phyloP scores from a whole-genome alignment of 2,329 filamentous ascomycete genomes.

The Dichotomopilus funicola region DNA sequence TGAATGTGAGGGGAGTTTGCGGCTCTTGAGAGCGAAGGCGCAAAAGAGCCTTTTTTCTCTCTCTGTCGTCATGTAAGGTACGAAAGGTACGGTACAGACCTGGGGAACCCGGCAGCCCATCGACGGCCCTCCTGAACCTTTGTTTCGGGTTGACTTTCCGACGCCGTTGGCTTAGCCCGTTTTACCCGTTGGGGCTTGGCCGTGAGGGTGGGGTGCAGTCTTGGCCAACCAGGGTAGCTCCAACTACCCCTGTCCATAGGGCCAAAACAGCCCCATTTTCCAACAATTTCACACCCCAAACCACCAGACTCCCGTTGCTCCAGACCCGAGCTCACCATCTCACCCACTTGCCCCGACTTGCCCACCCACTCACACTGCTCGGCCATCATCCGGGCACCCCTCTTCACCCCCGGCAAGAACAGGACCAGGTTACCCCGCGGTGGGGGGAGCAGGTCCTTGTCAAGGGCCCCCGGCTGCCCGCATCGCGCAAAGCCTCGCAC shows the following conservation, averaged over 20 bases:
- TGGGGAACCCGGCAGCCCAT: too few relatives aligned
- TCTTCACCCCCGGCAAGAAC: not conserved
- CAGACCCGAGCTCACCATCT: not conserved
- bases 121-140: conserved; percentile 7
- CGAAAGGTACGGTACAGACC: not conserved
- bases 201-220: not conserved
- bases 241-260: too few relatives aligned
- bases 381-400: not conserved
- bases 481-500: conserved; percentile 8
- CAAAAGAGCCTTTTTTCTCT: conserved; percentile 2
- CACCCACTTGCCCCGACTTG: not conserved
- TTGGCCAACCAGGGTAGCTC: too few relatives aligned
- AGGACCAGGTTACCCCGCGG: conserved; percentile 19
- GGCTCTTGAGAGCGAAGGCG: conserved; percentile 4
- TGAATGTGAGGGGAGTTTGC: conserved; percentile 2
- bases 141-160: conserved; percentile 16
- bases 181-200: conserved; percentile 11
- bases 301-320: too few relatives aligned
- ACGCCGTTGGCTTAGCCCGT: conserved; percentile 5
- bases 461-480: conserved; percentile 5
- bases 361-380: not conserved
- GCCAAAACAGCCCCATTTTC: too few relatives aligned
- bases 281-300: too few relatives aligned
- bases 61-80: conserved; percentile 11
- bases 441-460: conserved; percentile 14